These are phyloP conservation scores for Mucor piriformis DNA, from an alignment of 371 early-diverging fungal species.

Conservation along the genomic window DNA sequence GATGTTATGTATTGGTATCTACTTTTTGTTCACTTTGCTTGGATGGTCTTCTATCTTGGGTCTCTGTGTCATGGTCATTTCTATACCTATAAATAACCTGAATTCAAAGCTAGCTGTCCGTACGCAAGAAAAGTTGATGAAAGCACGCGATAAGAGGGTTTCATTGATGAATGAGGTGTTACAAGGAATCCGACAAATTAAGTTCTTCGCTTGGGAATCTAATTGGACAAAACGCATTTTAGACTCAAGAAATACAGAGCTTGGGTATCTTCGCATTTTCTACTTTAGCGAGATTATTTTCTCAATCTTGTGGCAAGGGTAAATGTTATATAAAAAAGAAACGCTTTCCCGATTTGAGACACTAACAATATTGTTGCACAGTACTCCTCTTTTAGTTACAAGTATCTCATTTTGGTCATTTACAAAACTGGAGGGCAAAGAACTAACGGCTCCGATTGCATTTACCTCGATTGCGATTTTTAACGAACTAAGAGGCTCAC, in stretches of 20 bases:
- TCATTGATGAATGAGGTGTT: constrained; percentile 52
- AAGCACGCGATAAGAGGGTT: constrained; percentile 47
- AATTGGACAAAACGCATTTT: constrained; percentile 43
- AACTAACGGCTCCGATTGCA: constrained; percentile 60
- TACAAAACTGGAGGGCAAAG: constrained; percentile 52
- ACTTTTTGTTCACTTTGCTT: constrained; percentile 39
- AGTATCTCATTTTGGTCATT: constrained; percentile 54
- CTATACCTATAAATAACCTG: constrained; percentile 49
- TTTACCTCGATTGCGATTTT: constrained; percentile 61
- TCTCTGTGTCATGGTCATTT: constrained; percentile 51
- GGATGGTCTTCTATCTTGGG: constrained; percentile 35
- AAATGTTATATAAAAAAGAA: background rate
- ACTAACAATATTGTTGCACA: background rate
- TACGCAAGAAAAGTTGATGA: constrained; percentile 50
- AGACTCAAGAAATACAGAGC: constrained; percentile 49
- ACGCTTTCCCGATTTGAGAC: too few species aligned
- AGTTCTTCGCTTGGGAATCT: constrained; percentile 64
- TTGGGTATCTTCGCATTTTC: constrained; percentile 36
- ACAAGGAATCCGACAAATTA: constrained; percentile 65
- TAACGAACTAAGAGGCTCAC: constrained; percentile 50
- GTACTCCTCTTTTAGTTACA: constrained; percentile 56
- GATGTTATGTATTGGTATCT: too few species aligned
- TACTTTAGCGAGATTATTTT: constrained; percentile 24
- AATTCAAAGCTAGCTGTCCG: constrained; percentile 41
- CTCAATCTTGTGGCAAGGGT: constrained; percentile 37